phyloP scores from a whole-genome alignment of 192 early-diverging fungal species.

The Diversispora epigaea region DNA sequence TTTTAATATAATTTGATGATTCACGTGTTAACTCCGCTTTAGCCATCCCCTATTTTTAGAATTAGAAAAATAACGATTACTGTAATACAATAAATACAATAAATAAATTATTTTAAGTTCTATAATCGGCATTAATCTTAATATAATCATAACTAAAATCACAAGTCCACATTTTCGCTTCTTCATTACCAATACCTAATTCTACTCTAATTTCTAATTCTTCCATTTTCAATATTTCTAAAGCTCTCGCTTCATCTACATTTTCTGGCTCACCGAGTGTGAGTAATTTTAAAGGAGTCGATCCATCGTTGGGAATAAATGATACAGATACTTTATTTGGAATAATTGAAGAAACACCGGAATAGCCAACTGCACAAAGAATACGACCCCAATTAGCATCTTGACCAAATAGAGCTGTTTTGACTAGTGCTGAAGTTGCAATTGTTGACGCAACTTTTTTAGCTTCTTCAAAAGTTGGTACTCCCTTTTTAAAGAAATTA shows the following conservation, averaged over 20 bases:
- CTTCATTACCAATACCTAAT: conserved; percentile 70
- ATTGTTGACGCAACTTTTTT: conserved; percentile 84
- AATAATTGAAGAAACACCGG: conserved; percentile 66
- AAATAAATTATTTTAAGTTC: too few relatives aligned
- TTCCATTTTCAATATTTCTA: conserved; percentile 80
- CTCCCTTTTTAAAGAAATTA: conserved; percentile 53
- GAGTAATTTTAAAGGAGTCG: conserved; percentile 67
- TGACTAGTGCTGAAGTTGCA: conserved; percentile 90
- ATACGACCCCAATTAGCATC: conserved; percentile 99
- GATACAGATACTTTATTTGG: conserved; percentile 74
- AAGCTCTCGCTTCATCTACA: conserved; percentile 80
- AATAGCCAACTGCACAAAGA: conserved; percentile 87
- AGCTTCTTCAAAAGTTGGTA: conserved; percentile 69
- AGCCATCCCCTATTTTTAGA: too few relatives aligned
- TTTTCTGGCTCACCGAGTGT: conserved; percentile 76
- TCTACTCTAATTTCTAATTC: conserved; percentile 81
- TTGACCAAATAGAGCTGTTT: conserved; percentile 93
- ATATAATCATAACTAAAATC: conserved; percentile 94
- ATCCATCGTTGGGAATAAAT: conserved; percentile 68
- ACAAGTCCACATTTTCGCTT: conserved; percentile 90
- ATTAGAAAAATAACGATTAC: too few relatives aligned
- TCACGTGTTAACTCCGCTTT: too few relatives aligned
- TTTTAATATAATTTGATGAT: too few relatives aligned
- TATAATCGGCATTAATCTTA: conserved; percentile 91
- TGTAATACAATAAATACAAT: too few relatives aligned